Percentiles rank a stretch among this genome's conserved stretches.
Conservation (phyloP, 1,284 basidiomycete species). For the Xerocomus amazonicus region DNA sequence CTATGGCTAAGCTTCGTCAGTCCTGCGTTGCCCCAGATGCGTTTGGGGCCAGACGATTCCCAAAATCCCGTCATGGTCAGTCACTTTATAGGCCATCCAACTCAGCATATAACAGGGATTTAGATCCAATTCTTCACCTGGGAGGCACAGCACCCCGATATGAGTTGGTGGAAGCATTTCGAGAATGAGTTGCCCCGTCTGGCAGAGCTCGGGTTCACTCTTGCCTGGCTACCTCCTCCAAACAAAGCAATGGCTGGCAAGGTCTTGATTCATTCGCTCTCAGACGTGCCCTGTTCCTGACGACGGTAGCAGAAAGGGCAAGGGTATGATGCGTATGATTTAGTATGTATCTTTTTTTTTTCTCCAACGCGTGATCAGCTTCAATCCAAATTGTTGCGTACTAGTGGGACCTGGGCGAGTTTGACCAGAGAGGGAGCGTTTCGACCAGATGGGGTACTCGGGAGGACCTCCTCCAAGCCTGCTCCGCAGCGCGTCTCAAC, state of each 20-base stretch:
- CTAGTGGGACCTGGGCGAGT: conserved; percentile 91
- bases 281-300: conserved; percentile 5
- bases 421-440: conserved; percentile 78
- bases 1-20: conserved; percentile 22
- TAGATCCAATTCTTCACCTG: conserved; percentile 85
- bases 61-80: conserved; percentile 66
- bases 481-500: conserved; percentile 52
- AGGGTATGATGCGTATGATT: conserved; percentile 79
- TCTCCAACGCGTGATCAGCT: neutral
- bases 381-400: neutral
- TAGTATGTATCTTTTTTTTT: conserved; percentile 42
- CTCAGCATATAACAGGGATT: neutral
- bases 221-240: conserved; percentile 76
- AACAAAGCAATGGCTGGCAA: conserved; percentile 63
- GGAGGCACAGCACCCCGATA: conserved; percentile 54
- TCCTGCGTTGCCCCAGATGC: conserved; percentile 54
- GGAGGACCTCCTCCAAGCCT: conserved; percentile 72
- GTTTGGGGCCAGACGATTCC: conserved; percentile 46
- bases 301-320: conserved; percentile 48
- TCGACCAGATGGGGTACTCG: conserved; percentile 91
- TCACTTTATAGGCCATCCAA: conserved; percentile 1
- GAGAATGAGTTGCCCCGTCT: conserved; percentile 68
- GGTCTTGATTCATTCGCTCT: conserved; percentile 36
- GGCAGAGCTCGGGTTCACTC: conserved; percentile 78
- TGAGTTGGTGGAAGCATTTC: conserved; percentile 86